A percentile compares a stretch with the other conserved stretches of the same genome.
phyloP scores from a whole-genome alignment of 2,329 filamentous ascomycete species.

The Trichophyton simii region DNA sequence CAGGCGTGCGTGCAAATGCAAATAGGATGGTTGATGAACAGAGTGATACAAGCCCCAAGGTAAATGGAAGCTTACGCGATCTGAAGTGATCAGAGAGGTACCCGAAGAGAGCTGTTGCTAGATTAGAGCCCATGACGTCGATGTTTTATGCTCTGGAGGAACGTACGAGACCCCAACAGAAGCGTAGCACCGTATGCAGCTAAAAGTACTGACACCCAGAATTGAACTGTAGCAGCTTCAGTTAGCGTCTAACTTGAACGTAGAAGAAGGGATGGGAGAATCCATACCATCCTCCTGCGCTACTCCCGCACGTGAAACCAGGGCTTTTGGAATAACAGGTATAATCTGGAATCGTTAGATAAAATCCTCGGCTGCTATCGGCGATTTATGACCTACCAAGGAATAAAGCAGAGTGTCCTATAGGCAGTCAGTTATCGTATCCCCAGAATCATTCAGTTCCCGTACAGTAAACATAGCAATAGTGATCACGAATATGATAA shows the following conservation, averaged over 20 bases:
- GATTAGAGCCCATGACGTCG: neutral
- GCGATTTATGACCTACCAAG: neutral
- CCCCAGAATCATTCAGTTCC: neutral
- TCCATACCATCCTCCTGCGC: neutral
- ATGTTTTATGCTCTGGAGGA: neutral
- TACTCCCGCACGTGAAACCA: neutral
- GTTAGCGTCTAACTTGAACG: neutral
- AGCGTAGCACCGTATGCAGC: constrained; percentile 61
- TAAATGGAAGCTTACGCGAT: constrained; percentile 45
- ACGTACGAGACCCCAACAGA: constrained; percentile 43
- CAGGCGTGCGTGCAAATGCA: constrained; percentile 38
- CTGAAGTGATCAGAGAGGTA: constrained; percentile 42
- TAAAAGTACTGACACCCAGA: constrained; percentile 49
- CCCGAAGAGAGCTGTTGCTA: constrained; percentile 24
- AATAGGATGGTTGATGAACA: constrained; percentile 44
- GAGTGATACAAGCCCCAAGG: constrained; percentile 43
- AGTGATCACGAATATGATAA: neutral
- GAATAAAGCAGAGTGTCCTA: neutral
- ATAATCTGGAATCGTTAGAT: neutral
- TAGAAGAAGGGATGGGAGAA: neutral
- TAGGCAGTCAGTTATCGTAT: no score
- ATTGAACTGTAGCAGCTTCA: neutral
- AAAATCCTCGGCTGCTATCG: neutral
- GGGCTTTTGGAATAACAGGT: neutral
- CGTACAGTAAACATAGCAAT: neutral